These are phyloP conservation scores for Candida tropicalis DNA, from an alignment of 1,139 yeast genomes.

Conservation along the genomic window DNA sequence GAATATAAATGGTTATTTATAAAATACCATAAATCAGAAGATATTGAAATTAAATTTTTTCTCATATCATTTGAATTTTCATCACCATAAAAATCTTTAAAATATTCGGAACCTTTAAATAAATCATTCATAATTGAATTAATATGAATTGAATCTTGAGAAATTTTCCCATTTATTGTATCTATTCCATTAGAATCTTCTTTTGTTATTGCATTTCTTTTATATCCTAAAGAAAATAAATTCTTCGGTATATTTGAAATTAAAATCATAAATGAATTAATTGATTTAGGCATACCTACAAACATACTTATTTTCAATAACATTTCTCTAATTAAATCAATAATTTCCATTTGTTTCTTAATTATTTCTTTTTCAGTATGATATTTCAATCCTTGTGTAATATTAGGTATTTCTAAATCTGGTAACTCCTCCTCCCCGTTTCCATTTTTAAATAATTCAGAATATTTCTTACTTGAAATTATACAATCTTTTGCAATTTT, in stretches of 20 bases:
- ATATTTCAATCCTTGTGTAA: conserved; percentile 34
- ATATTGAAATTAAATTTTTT: conserved; percentile 68
- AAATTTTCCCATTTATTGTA: conserved; percentile 48
- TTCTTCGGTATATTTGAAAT: conserved; percentile 63
- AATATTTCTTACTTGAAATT: conserved; percentile 36
- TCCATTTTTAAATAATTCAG: conserved; percentile 43
- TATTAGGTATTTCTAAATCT: conserved; percentile 43
- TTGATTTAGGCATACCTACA: conserved; percentile 84
- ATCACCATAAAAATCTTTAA: conserved; percentile 63
- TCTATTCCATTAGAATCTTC: conserved; percentile 24
- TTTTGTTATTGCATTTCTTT: conserved; percentile 29
- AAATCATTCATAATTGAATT: conserved; percentile 31
- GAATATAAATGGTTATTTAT: conserved; percentile 78
- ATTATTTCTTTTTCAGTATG: conserved; percentile 32
- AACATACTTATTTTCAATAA: conserved; percentile 75
- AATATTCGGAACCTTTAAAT: conserved; percentile 62
- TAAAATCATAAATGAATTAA: conserved; percentile 70
- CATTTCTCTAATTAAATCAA: conserved; percentile 71
- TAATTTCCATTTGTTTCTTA: conserved; percentile 40
- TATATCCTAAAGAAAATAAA: conserved; percentile 29
- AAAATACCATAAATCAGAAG: conserved; percentile 82
- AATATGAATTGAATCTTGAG: conserved; percentile 32
- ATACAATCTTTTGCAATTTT: conserved; percentile 38
- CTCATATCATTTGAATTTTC: conserved; percentile 35
- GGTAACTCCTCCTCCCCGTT: conserved; percentile 48